Evolutionary conservation across 352 stramenopile species (phyloP), one percentile per base, ranked within the genome.

Genomic region (Phytophthora agathidicida): DNA sequence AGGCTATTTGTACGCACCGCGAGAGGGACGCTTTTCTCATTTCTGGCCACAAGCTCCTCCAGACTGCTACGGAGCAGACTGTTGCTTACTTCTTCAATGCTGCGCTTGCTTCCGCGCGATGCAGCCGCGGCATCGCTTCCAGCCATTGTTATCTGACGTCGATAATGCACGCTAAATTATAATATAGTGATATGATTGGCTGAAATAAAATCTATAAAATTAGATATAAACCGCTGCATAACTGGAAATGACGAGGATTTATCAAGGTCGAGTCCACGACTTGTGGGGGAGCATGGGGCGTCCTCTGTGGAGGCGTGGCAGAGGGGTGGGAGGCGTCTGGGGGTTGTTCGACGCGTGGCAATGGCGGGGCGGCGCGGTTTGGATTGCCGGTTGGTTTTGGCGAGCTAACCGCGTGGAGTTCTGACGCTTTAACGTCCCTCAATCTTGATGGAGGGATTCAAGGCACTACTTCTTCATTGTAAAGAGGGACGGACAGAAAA

Each of bases 391-490:
- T 71, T 66, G 79, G 77, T 78, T 88, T 86, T 85, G 81, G 81
- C 82, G 80, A 91, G 72, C 82, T 62, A 71, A 62, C 58, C 59
- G 60, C 32, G 71, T 58, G 66, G 68, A 35, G 50, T 65, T 56
- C 39, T 76, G 42, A 57, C 33, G 23, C 41, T 27, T 55, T 42
- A 44, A 54, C 52, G 82, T 89, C 82, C 74, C 58, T 73, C 82
- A 86, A 91, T 91, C 82, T 89, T 91, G 80, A 91, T 89, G 80
- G 49, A 74, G 62, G 82, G 77, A 55, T 75, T 85, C 59, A 71
- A 83, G 77, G 71, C 82, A 88, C 79, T 85, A 80, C 77, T 66
- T 89, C 64, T 66, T 78, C 82, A 83, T 91, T 91, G 82, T 91
- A 91, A 91, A 71, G 82, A 60, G 53, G 77, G 72, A 86, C 79